Evolutionary conservation across 2,329 filamentous ascomycete species (phyloP), one percentile per base, ranked within the genome.

Genomic region (Pseudocercospora vitis): DNA sequence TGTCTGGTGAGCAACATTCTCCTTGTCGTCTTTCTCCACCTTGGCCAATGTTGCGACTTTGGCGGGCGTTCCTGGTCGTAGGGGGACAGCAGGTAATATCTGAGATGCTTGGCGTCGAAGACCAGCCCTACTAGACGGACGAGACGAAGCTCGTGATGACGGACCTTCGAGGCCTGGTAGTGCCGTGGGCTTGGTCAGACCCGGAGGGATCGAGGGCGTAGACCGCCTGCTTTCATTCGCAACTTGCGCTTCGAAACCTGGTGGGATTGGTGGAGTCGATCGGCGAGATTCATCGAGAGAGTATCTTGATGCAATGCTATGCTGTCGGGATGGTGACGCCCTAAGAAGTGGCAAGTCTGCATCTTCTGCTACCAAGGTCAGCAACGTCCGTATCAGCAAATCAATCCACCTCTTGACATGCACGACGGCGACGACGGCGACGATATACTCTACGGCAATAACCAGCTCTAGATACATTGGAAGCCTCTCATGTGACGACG

Each of bases 141-240:
- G 57, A 29, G 60, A 57, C n/a, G 63, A 56, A 8, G 71, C 68
- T 29, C 63, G 54, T 6, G 54, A 57, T 31, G 57, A 42, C 2
- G 32, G 52, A 3, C 67, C 68, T 32, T 63, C 63, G 5, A 66
- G 60, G 40, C 63, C 61, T 19, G 63, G 63, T 24, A 66, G 48
- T 7, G 59, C 63, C 19, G 53, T 60, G 23, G 62, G 60, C 49
- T 53, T 67, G 12, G 72, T 66, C 24, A 78, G 71, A 3, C 75
- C 75, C 14, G 76, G 76, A 9, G 76, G 76, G 23, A 78, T 69
- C 1, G 72, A 71, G 1, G 75, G 75, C 7, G 75, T 77, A 11
- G 73, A 66, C 19, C 72, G 70, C 29, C 73, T 70, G 46, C 70
- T 70, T 51, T 71, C 70, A 33, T 70, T 65, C 28, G 58, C 60